Evolutionary conservation across 306 rosid genomes (phyloP).

Genomic region (Lagenaria siceraria): DNA sequence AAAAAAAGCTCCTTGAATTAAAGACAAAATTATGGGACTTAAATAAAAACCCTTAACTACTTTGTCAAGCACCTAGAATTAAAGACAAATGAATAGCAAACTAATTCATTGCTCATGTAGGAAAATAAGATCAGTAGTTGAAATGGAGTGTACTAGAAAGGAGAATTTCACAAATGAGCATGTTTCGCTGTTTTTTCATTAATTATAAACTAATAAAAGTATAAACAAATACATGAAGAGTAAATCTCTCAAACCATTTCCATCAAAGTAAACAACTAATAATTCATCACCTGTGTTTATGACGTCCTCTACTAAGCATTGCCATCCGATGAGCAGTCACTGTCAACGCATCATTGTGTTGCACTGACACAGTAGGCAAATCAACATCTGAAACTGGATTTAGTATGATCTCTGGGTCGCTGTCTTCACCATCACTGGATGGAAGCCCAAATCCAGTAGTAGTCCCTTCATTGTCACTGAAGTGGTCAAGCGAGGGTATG

Average conservation of each 20-base stretch:
- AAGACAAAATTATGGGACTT: background rate
- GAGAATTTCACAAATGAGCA: background rate
- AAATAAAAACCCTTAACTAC: background rate
- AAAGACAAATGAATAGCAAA: background rate
- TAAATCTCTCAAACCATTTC: background rate
- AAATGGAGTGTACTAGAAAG: background rate
- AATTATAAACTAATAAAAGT: background rate
- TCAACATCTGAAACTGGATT: constrained; percentile 51
- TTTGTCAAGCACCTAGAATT: background rate
- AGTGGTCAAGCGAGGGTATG: constrained; percentile 39
- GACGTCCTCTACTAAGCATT: constrained; percentile 44
- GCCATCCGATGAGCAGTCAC: constrained; percentile 61
- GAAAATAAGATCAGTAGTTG: background rate
- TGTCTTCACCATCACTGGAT: constrained; percentile 71
- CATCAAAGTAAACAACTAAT: background rate
- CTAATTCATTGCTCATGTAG: background rate
- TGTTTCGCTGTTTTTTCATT: background rate
- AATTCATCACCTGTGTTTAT: constrained; percentile 25
- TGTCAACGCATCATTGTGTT: constrained; percentile 45
- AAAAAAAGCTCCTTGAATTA: background rate
- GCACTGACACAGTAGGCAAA: constrained; percentile 46
- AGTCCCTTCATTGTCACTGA: constrained; percentile 32
- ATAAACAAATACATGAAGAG: background rate
- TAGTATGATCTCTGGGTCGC: constrained; percentile 46
- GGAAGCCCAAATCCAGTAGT: constrained; percentile 21